phyloP scores from a whole-genome alignment of 1,139 yeast genomes.

The Debaryomycetaceae sp. region DNA sequence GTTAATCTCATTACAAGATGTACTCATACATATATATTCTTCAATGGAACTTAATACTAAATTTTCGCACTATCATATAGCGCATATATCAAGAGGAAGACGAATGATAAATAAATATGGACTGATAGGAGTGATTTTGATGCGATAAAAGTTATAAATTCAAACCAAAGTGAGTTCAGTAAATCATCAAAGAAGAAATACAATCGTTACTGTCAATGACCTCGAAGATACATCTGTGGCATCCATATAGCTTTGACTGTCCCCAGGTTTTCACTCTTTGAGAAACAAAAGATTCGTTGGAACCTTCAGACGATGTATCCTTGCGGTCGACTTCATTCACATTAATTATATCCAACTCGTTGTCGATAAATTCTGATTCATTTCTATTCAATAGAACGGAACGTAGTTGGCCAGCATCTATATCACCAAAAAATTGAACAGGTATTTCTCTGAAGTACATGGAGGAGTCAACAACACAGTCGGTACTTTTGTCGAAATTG shows the following conservation, averaged over 20 bases:
- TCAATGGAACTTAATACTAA: neutral
- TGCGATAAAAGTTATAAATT: neutral
- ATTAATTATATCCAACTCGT: slow-evolving; percentile 35
- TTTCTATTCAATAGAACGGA: slow-evolving; percentile 49
- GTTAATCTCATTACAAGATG: slow-evolving; percentile 32
- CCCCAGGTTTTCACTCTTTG: slow-evolving; percentile 43
- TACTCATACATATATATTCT: neutral
- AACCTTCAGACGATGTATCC: slow-evolving; percentile 1
- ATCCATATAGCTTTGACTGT: slow-evolving; percentile 47
- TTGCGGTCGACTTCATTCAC: slow-evolving; percentile 10
- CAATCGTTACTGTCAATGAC: slow-evolving; percentile 42
- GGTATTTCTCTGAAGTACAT: slow-evolving; percentile 37
- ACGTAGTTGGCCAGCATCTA: slow-evolving; percentile 12
- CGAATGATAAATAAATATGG: neutral
- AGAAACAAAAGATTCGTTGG: slow-evolving; percentile 11
- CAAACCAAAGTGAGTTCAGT: slow-evolving; percentile 1
- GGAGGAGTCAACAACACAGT: slow-evolving; percentile 19
- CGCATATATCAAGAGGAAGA: neutral
- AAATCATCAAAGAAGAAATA: slow-evolving; percentile 24
- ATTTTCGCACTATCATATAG: neutral
- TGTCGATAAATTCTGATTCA: slow-evolving; percentile 46
- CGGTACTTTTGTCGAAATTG: slow-evolving; percentile 9
- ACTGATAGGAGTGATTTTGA: neutral
- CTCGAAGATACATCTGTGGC: slow-evolving; percentile 49
- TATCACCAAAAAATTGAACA: slow-evolving; percentile 11